These are phyloP conservation scores for Thermothielavioides terrestris DNA, from an alignment of 495 filamentous ascomycete genomes.

Conservation along the genomic window DNA sequence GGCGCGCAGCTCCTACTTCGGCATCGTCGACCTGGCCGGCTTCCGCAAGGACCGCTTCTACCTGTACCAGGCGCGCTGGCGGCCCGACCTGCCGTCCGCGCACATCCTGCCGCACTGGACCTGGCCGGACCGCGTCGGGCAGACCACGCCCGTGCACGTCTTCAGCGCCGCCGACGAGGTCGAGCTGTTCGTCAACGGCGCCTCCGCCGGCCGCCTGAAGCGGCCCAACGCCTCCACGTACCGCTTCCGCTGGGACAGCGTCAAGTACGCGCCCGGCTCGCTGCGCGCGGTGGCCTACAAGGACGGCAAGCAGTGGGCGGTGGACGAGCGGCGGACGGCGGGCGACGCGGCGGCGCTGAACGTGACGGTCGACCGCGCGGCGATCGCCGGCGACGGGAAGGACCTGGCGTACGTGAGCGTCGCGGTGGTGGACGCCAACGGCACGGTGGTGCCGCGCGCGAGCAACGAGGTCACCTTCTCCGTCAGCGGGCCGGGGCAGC, in stretches of 20 bases:
- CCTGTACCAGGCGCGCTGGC: constrained; percentile 40
- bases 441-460: constrained; percentile 17
- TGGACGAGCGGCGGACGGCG: constrained; percentile 27
- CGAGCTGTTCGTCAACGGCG: constrained; percentile 42
- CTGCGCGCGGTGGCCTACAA: constrained; percentile 37
- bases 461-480: constrained; percentile 34
- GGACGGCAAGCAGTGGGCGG: constrained; percentile 34
- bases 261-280: constrained; percentile 36
- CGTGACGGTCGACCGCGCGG: constrained; percentile 27
- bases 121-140: constrained; percentile 34
- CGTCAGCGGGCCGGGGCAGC: constrained; percentile 29
- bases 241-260: constrained; percentile 42
- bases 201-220: constrained; percentile 26
- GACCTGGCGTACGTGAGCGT: constrained; percentile 38
- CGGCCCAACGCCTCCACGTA: constrained; percentile 26
- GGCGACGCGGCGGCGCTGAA: constrained; percentile 24
- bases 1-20: constrained; percentile 40
- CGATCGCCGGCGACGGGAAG: constrained; percentile 30
- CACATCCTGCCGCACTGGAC: constrained; percentile 47
- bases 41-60: constrained; percentile 43
- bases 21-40: constrained; percentile 42
- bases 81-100: constrained; percentile 29
- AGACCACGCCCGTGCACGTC: constrained; percentile 41
- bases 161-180: constrained; percentile 38
- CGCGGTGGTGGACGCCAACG: constrained; percentile 30